Conservation (phyloP, 306 rosid species). For the Pyrus communis region DNA sequence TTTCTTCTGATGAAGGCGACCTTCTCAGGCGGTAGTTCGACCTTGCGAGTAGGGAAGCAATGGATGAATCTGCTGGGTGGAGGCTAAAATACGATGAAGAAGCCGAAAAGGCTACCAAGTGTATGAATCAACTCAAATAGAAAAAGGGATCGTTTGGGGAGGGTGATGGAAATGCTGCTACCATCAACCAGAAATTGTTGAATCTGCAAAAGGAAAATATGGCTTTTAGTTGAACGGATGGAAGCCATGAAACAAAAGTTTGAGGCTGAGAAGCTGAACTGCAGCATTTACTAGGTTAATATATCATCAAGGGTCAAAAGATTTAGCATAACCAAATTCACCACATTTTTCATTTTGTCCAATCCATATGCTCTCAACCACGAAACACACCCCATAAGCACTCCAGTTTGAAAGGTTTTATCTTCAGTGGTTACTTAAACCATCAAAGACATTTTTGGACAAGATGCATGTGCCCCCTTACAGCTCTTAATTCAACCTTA, state of each 20-base stretch:
- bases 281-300: constrained; percentile 27
- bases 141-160: constrained; percentile 36
- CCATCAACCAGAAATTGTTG: constrained; percentile 31
- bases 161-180: constrained; percentile 29
- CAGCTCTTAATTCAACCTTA: too few species aligned
- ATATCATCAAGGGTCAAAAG: background rate
- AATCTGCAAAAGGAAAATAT: constrained; percentile 51
- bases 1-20: constrained; percentile 50
- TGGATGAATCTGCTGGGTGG: constrained; percentile 97
- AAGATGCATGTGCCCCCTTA: too few species aligned
- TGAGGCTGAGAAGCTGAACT: constrained; percentile 40
- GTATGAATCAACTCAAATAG: constrained; percentile 53
- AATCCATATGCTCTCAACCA: too few species aligned
- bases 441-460: too few species aligned
- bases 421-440: too few species aligned
- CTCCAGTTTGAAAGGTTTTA: too few species aligned
- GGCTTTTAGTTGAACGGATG: constrained; percentile 33
- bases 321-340: background rate
- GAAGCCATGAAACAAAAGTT: constrained; percentile 52
- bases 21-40: constrained; percentile 49
- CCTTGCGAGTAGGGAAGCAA: constrained; percentile 43
- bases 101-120: constrained; percentile 39
- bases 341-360: background rate
- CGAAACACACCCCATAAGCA: too few species aligned
- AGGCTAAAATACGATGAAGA: constrained; percentile 64